Percentiles rank a stretch among this genome's conserved stretches.
phyloP scores from a whole-genome alignment of 192 early-diverging fungal species.

The Coemansia asiatica region DNA sequence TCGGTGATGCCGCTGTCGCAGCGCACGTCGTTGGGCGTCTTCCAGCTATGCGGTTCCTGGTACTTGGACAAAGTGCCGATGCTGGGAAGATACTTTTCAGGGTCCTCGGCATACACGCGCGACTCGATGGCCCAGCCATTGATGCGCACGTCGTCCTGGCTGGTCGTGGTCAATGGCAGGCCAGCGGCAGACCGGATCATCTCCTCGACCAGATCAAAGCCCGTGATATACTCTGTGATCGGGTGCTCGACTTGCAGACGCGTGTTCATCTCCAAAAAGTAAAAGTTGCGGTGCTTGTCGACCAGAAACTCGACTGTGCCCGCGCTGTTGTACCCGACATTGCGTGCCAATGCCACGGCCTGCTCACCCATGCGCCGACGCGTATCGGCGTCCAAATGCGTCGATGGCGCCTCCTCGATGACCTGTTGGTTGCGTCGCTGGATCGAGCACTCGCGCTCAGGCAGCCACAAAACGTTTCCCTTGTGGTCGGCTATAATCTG shows the following conservation, averaged over 20 bases:
- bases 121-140: slow-evolving; percentile 95
- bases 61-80: slow-evolving; percentile 86
- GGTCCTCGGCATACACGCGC: slow-evolving; percentile 95
- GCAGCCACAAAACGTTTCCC: slow-evolving; percentile 79
- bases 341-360: slow-evolving; percentile 70
- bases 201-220: slow-evolving; percentile 89
- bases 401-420: slow-evolving; percentile 83
- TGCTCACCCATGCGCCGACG: slow-evolving; percentile 76
- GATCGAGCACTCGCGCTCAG: slow-evolving; percentile 88
- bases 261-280: slow-evolving; percentile 83
- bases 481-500: slow-evolving; percentile 69
- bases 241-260: slow-evolving; percentile 81
- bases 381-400: slow-evolving; percentile 63
- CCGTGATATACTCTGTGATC: slow-evolving; percentile 78
- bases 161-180: slow-evolving; percentile 63
- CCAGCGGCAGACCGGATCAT: slow-evolving; percentile 92
- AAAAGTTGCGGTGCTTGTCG: slow-evolving; percentile 71
- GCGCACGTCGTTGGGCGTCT: slow-evolving; percentile 63
- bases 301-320: slow-evolving; percentile 79
- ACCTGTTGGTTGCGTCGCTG: slow-evolving; percentile 82
- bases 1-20: slow-evolving; percentile 92
- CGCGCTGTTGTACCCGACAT: slow-evolving; percentile 73
- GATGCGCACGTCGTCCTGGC: slow-evolving; percentile 75
- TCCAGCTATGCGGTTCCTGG: slow-evolving; percentile 65
- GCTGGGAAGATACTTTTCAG: slow-evolving; percentile 88